phyloP scores from a whole-genome alignment of 1,139 yeast species.

The Torulaspora pretoriensis region DNA sequence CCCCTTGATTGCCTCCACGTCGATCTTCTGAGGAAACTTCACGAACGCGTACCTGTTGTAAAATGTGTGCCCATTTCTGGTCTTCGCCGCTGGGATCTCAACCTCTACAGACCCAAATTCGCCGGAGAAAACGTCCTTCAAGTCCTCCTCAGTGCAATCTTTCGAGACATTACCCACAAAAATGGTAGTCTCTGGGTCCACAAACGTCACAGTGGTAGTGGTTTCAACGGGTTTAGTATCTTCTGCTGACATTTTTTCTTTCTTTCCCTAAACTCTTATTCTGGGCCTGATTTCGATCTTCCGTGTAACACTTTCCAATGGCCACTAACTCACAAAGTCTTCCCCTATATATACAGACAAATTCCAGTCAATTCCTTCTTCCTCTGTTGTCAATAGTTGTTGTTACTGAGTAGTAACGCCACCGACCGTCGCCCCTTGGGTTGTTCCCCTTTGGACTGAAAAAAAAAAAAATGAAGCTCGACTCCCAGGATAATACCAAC shows the following conservation, averaged over 20 bases:
- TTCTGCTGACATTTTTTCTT: slow-evolving; percentile 13
- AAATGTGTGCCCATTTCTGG: slow-evolving; percentile 26
- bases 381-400: not conserved
- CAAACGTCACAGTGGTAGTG: slow-evolving; percentile 16
- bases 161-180: slow-evolving; percentile 36
- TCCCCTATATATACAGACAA: not conserved
- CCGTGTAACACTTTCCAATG: not conserved
- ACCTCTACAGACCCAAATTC: slow-evolving; percentile 32
- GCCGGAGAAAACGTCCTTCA: slow-evolving; percentile 27
- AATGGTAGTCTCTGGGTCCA: slow-evolving; percentile 36
- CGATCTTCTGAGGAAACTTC: slow-evolving; percentile 32
- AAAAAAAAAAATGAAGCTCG: not conserved
- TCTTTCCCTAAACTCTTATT: not conserved
- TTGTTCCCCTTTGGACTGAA: not conserved
- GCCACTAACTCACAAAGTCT: not conserved
- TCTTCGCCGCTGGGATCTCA: slow-evolving; percentile 30
- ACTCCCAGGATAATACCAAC: not conserved
- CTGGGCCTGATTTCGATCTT: not conserved
- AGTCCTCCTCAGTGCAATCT: slow-evolving; percentile 31
- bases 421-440: slow-evolving; percentile 9
- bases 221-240: slow-evolving; percentile 13
- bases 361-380: not conserved
- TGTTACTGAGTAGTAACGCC: slow-evolving; percentile 7
- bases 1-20: slow-evolving; percentile 31
- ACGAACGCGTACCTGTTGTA: slow-evolving; percentile 35